Base-by-base conservation (phyloP, 495 filamentous ascomycete species). In the Diplogelasinospora grovesii region DNA sequence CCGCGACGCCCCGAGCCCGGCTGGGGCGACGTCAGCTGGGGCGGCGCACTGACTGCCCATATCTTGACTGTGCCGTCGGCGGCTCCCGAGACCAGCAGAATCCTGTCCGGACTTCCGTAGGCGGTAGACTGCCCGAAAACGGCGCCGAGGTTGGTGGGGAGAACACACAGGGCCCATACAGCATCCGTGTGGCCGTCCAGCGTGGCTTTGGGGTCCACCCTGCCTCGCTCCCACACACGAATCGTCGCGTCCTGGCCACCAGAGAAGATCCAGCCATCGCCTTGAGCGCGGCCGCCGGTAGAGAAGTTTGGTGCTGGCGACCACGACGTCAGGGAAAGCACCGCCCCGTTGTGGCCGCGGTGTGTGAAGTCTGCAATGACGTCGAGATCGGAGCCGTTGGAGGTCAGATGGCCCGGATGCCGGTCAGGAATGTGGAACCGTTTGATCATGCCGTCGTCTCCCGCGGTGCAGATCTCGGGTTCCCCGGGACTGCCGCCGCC, bases 241-340 rank as follows among this genome's bases (percentile, higher is more conserved):
- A 98, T 78, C 8, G 89, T 93, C 3, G 89, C 79, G 59, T 98
- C 92, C 54, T 95, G 87, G 3, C 92, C 92, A 28, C 93, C 92
- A 13, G 89, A 96, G 61, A 98, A 97, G 25, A 98, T 83, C 92
- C 93, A 97, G 5, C 93, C 93, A 48, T 95, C 89, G 14, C 87
- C 87, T 40, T 82, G 71, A 1, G 81, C 82, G 40, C 88, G 78
- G 7, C 89, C 89, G 14, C 88, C 89, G 21, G 86, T 93, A 7
- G 83, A 85, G 60, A 94, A 92, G 50, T 84, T 85, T 28, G 86
- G 81, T 5, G 82, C 77, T 3, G 86, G 77, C 1, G 89, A 86
- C 69, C 84, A 95, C 3, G 92, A 83, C 2, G 93, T 81, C 8
- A 98, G 65, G 6, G 77, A 86, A 34, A 89, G 85, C 8, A 98